phyloP scores from a whole-genome alignment of 768 basidiomycete species.

The Suillus discolor region DNA sequence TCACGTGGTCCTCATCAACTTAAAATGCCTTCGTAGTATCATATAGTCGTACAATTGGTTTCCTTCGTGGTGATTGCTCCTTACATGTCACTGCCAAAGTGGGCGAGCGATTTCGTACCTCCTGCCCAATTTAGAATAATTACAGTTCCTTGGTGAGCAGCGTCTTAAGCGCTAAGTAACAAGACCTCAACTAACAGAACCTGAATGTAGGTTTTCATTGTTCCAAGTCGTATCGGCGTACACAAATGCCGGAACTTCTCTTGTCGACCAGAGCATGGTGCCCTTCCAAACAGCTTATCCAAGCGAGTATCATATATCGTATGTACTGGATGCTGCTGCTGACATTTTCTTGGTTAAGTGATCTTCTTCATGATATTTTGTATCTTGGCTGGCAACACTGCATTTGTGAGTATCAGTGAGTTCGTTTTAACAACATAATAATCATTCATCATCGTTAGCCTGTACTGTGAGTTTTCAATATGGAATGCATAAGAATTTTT shows the following conservation, averaged over 20 bases:
- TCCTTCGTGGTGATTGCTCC: conserved; percentile 77
- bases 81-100: conserved; percentile 66
- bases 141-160: conserved; percentile 62
- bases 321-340: background rate
- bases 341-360: conserved; percentile 34
- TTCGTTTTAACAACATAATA: background rate
- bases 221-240: conserved; percentile 89
- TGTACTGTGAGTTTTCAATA: conserved; percentile 66
- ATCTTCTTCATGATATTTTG: conserved; percentile 69
- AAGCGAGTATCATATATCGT: conserved; percentile 21
- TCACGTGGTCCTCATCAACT: background rate
- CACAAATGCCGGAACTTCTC: conserved; percentile 85
- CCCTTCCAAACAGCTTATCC: conserved; percentile 88
- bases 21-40: conserved; percentile 60
- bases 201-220: conserved; percentile 65
- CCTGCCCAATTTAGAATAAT: conserved; percentile 60
- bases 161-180: background rate
- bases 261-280: conserved; percentile 89
- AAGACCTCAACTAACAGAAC: background rate
- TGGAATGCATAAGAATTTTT: background rate
- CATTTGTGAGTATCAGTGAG: conserved; percentile 67
- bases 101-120: conserved; percentile 61
- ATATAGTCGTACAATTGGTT: conserved; percentile 67
- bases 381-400: conserved; percentile 92
- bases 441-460: conserved; percentile 51